Evolutionary conservation across 2,329 filamentous ascomycete species (phyloP).

Genomic region (Scleromitrula shiraiana): DNA sequence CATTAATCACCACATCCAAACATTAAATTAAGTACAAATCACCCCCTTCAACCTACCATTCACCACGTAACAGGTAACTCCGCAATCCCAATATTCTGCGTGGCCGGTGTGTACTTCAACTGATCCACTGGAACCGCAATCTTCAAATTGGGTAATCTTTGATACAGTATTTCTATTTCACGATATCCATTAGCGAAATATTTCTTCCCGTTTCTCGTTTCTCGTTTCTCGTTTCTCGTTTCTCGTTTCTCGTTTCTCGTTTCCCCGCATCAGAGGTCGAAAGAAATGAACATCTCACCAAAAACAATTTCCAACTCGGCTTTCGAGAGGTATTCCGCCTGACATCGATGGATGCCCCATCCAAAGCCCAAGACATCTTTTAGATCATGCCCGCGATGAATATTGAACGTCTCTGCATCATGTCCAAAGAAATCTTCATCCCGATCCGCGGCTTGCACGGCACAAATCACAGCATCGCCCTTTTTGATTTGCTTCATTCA

Average conservation of each 20-base stretch:
- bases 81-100: constrained; percentile 1
- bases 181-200: background rate
- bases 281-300: constrained; percentile 26
- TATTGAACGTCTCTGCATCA: constrained; percentile 37
- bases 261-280: too few species aligned
- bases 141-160: background rate
- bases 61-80: background rate
- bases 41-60: too few species aligned
- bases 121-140: background rate
- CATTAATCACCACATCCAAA: too few species aligned
- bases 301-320: constrained; percentile 38
- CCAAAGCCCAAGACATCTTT: constrained; percentile 38
- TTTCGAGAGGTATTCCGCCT: constrained; percentile 38
- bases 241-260: too few species aligned
- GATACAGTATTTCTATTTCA: background rate
- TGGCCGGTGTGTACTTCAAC: background rate
- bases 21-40: too few species aligned
- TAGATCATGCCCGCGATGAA: constrained; percentile 32
- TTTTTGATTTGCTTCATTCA: constrained; percentile 26
- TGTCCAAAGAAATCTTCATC: constrained; percentile 36
- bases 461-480: constrained; percentile 40
- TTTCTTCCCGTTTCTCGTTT: background rate
- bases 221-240: background rate
- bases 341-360: constrained; percentile 39
- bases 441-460: constrained; percentile 40